Evolutionary conservation across 306 rosid species (phyloP).

Genomic region (Vachellia collinsii): DNA sequence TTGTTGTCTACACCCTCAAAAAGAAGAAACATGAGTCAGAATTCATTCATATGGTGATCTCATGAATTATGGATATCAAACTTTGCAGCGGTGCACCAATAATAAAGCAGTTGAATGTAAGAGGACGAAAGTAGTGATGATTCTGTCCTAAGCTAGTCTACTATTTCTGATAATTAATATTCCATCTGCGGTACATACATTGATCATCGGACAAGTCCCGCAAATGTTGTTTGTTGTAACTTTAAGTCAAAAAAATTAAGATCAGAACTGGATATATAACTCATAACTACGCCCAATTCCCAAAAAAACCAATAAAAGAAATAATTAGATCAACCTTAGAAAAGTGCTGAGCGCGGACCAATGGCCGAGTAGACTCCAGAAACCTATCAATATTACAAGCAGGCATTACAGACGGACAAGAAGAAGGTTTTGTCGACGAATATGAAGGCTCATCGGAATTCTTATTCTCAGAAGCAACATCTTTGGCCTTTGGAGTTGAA

Average conservation of each 20-base stretch:
- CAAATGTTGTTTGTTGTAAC: constrained; percentile 6
- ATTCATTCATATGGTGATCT: constrained; percentile 9
- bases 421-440: constrained; percentile 40
- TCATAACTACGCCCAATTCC: background rate
- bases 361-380: constrained; percentile 69
- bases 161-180: constrained; percentile 18
- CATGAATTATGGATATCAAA: constrained; percentile 5
- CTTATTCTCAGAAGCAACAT: constrained; percentile 46
- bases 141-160: constrained; percentile 1
- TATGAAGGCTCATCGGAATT: constrained; percentile 35
- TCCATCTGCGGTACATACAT: background rate
- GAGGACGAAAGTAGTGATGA: background rate
- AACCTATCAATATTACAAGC: constrained; percentile 68
- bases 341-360: constrained; percentile 72
- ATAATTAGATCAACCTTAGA: constrained; percentile 70
- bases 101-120: background rate
- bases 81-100: background rate
- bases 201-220: constrained; percentile 14
- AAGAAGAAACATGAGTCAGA: constrained; percentile 35
- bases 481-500: constrained; percentile 40
- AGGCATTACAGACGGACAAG: constrained; percentile 39
- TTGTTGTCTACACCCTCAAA: constrained; percentile 59
- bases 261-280: constrained; percentile 22
- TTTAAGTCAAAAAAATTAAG: constrained; percentile 15
- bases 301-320: constrained; percentile 12